Percentiles rank a stretch among this genome's conserved stretches.
phyloP scores from a whole-genome alignment of 345 rosid genomes.

The Euclidium syriacum region DNA sequence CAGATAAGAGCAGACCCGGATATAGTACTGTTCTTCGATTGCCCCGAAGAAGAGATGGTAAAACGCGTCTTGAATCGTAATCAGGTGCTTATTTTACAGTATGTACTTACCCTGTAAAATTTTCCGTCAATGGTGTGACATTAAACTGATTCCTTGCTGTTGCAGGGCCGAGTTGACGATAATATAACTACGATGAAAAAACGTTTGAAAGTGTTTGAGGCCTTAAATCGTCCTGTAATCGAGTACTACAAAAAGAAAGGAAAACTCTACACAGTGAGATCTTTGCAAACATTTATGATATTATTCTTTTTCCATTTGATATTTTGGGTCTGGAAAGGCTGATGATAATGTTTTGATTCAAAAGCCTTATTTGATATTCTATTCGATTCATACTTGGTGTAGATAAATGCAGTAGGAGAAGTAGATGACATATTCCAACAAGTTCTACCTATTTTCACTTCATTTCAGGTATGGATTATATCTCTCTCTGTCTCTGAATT shows the following conservation, averaged over 20 bases:
- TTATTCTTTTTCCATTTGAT: neutral
- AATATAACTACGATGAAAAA: slow-evolving; percentile 59
- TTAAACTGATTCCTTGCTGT: slow-evolving; percentile 10
- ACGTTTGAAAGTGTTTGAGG: slow-evolving; percentile 54
- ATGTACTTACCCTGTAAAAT: neutral
- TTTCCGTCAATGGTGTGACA: neutral
- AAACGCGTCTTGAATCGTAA: slow-evolving; percentile 64
- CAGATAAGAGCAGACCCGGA: slow-evolving; percentile 64
- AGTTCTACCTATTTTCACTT: slow-evolving; percentile 56
- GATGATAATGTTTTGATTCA: neutral
- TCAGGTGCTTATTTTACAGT: slow-evolving; percentile 42
- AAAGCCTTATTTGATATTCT: neutral
- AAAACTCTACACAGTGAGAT: slow-evolving; percentile 57
- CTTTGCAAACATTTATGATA: neutral
- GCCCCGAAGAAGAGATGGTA: slow-evolving; percentile 75
- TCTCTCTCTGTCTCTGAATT: neutral
- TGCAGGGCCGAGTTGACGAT: slow-evolving; percentile 81
- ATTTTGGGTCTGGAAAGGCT: neutral
- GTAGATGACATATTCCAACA: slow-evolving; percentile 81
- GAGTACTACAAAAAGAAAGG: slow-evolving; percentile 69
- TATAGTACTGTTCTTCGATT: slow-evolving; percentile 64
- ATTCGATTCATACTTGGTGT: slow-evolving; percentile 23
- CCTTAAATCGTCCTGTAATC: slow-evolving; percentile 67
- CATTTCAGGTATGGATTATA: slow-evolving; percentile 41
- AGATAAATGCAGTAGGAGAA: slow-evolving; percentile 84